phyloP scores from a whole-genome alignment of 495 filamentous ascomycete species.

The Daldinia loculata region DNA sequence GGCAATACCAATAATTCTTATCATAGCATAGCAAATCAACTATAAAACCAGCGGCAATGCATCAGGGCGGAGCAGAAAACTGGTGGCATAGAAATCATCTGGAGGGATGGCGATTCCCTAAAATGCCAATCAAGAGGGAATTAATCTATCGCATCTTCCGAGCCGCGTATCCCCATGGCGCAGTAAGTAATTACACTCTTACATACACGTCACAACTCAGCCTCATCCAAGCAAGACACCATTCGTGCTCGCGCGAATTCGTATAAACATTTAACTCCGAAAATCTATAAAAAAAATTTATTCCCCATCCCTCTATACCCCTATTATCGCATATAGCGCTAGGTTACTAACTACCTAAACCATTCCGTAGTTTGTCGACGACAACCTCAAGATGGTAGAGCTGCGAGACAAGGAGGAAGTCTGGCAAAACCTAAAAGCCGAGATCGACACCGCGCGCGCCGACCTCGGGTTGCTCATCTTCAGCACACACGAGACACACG shows the following conservation, averaged over 20 bases:
- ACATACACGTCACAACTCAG: constrained; percentile 5
- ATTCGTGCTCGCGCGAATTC: neutral
- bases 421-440: constrained; percentile 4
- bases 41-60: neutral
- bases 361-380: constrained; percentile 25
- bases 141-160: constrained; percentile 35
- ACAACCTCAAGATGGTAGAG: constrained; percentile 27
- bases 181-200: constrained; percentile 27
- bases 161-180: constrained; percentile 36
- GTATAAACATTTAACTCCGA: neutral
- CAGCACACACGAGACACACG: neutral
- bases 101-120: constrained; percentile 14
- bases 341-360: neutral
- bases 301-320: neutral
- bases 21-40: neutral
- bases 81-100: constrained; percentile 32
- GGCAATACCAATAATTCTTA: neutral
- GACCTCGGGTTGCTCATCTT: neutral
- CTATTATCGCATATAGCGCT: neutral
- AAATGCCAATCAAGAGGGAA: constrained; percentile 33
- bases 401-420: constrained; percentile 25
- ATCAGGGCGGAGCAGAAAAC: neutral
- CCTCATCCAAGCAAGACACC: neutral
- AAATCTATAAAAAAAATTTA: neutral
- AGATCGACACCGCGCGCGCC: constrained; percentile 3